A percentile compares a stretch with the other conserved stretches of the same genome.
These are phyloP conservation scores for Phialocephala sp. DNA, from an alignment of 2,329 filamentous ascomycete genomes.

Conservation along the genomic window DNA sequence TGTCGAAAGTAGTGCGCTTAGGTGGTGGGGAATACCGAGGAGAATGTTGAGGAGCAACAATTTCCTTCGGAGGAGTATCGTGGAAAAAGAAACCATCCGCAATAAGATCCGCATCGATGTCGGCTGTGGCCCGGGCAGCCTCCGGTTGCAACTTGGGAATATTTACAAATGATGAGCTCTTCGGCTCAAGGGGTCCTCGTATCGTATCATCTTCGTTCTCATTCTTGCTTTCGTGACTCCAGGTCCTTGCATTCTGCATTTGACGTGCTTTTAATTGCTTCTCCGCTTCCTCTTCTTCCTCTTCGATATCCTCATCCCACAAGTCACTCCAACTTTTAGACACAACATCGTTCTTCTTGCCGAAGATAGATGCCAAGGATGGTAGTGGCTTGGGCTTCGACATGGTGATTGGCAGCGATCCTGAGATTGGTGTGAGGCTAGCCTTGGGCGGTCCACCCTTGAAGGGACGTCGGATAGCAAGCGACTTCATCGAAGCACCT, in stretches of 20 bases:
- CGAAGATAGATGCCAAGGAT: constrained; percentile 75
- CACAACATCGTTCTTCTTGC: constrained; percentile 75
- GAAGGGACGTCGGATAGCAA: constrained; percentile 59
- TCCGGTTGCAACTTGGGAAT: constrained; percentile 48
- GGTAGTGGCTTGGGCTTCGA: constrained; percentile 71
- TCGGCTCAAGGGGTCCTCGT: constrained; percentile 58
- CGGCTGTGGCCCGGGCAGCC: constrained; percentile 46
- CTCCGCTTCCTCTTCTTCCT: constrained; percentile 72
- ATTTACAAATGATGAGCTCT: constrained; percentile 57
- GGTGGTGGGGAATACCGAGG: constrained; percentile 68
- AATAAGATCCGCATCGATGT: constrained; percentile 68
- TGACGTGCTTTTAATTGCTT: constrained; percentile 62
- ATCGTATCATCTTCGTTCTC: constrained; percentile 53
- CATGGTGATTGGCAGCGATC: constrained; percentile 79
- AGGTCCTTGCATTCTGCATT: constrained; percentile 73
- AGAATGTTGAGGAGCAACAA: constrained; percentile 45
- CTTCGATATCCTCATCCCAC: constrained; percentile 90
- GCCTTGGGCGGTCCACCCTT: constrained; percentile 53
- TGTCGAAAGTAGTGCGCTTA: constrained; percentile 73
- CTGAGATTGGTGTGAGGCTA: constrained; percentile 64
- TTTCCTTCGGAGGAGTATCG: constrained; percentile 56
- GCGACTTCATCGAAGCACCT: constrained; percentile 79
- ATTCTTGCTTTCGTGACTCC: constrained; percentile 66
- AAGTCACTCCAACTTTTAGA: constrained; percentile 99
- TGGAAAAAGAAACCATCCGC: constrained; percentile 77